phyloP scores from a whole-genome alignment of 352 stramenopile species.

The Phytophthora macrochlamydospora region DNA sequence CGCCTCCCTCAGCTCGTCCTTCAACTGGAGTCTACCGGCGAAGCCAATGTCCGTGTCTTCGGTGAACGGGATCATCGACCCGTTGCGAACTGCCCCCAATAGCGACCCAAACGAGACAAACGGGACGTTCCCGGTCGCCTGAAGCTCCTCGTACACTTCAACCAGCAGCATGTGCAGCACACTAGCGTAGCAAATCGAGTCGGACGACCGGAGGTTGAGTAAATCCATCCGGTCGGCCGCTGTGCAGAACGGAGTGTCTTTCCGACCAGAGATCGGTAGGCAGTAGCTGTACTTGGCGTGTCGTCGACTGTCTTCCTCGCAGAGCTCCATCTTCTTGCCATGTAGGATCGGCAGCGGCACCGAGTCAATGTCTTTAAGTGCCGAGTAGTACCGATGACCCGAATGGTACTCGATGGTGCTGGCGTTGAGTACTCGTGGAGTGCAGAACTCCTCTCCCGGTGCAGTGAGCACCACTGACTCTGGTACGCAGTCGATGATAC shows the following conservation, averaged over 20 bases:
- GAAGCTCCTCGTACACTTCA: slow-evolving; percentile 54
- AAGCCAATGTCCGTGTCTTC: slow-evolving; percentile 57
- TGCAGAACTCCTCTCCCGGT: slow-evolving; percentile 6
- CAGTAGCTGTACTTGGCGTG: slow-evolving; percentile 35
- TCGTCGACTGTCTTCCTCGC: slow-evolving; percentile 10
- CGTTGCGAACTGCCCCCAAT: slow-evolving; percentile 48
- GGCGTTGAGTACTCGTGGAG: not conserved
- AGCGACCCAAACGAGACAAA: slow-evolving; percentile 49
- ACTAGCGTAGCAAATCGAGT: slow-evolving; percentile 50
- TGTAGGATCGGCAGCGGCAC: slow-evolving; percentile 16
- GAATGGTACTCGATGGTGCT: slow-evolving; percentile 26
- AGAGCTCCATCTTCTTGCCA: slow-evolving; percentile 25
- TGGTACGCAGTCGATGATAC: slow-evolving; percentile 6
- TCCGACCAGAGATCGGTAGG: slow-evolving; percentile 49
- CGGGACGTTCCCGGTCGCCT: slow-evolving; percentile 25
- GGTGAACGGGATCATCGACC: slow-evolving; percentile 55
- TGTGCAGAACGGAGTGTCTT: slow-evolving; percentile 47
- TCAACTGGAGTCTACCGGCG: slow-evolving; percentile 18
- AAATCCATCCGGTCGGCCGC: slow-evolving; percentile 50
- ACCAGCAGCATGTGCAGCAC: slow-evolving; percentile 59
- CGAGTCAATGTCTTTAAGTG: slow-evolving; percentile 20
- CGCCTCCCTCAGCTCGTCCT: slow-evolving; percentile 14
- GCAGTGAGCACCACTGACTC: slow-evolving; percentile 3
- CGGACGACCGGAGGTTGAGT: slow-evolving; percentile 22
- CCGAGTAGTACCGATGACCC: slow-evolving; percentile 25